These are phyloP conservation scores for Amylocystis lapponica DNA, from an alignment of 768 basidiomycete species.

Conservation along the genomic window DNA sequence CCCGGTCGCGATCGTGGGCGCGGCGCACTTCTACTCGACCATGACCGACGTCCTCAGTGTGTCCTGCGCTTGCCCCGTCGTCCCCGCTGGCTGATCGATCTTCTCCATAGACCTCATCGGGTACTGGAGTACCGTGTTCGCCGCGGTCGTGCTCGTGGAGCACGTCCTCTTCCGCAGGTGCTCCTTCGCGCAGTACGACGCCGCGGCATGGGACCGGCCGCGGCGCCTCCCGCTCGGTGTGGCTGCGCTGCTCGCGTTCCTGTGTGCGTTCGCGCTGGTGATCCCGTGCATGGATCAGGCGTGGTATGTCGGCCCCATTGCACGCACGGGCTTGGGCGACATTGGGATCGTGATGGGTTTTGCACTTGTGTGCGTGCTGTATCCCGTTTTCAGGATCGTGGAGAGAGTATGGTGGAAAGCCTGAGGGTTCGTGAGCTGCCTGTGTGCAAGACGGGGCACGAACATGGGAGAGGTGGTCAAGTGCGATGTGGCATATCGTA, in stretches of 20 bases:
- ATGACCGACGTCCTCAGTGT: constrained; percentile 37
- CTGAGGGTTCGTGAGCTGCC: too few relatives aligned
- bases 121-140: constrained; percentile 36
- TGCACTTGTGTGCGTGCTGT: constrained; percentile 26
- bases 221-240: constrained; percentile 32
- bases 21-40: constrained; percentile 36
- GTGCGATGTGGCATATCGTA: too few relatives aligned
- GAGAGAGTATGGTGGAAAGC: too few relatives aligned
- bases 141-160: constrained; percentile 35
- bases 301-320: constrained; percentile 48
- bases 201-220: constrained; percentile 32
- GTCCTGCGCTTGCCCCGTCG: too few relatives aligned
- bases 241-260: constrained; percentile 37
- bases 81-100: not conserved
- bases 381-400: constrained; percentile 23
- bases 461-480: too few relatives aligned
- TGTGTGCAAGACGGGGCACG: too few relatives aligned
- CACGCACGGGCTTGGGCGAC: constrained; percentile 38
- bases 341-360: constrained; percentile 41
- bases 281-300: constrained; percentile 45
- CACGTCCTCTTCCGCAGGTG: constrained; percentile 38
- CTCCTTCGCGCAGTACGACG: constrained; percentile 30
- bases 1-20: constrained; percentile 41
- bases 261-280: constrained; percentile 31
- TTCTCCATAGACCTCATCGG: constrained; percentile 34